Base-by-base conservation (phyloP, 176 grass and related monocot genomes). In the Poa annua region DNA sequence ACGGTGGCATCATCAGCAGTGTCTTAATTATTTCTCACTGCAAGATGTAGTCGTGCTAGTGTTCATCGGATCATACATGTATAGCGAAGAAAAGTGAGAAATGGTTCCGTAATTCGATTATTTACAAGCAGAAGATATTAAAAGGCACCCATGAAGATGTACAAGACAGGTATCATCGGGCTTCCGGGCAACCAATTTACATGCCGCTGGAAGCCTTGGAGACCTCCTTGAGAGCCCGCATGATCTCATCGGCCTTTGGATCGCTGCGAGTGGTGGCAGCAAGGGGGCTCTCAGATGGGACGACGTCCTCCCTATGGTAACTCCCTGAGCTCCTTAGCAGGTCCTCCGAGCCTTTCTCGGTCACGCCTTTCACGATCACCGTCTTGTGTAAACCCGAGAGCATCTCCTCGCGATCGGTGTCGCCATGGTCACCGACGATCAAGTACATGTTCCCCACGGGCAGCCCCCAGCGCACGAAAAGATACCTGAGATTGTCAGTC, bases 381-480 rank as follows among this genome's bases (percentile, higher is more conserved):
- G 96, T 96, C 87, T 99, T 99, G 87, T 99, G 96, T 32, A 87
- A 71, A 8, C 96, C 96, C 10, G 93, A 86, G 0, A 96, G 77
- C 54, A 99, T 77, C 89, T 92, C 96, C 72, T 99, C 96, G 1
- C 85, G 74, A 26, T 99, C 96, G 6, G 93, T 89, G 79, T 99
- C 96, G 0, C 96, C 93, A 25, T 76, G 90, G 2, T 99, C 91
- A 6, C 96, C 93, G 2, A 84, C 66, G 20, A 99, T 85, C 76
- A 99, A 77, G 55, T 92, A 99, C 93, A 99, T 99, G 85, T 94
- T 99, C 1, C 68, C 84, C 54, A 99, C 89, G 13, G 80, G 83
- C 26, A 99, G 63, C 49, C 96, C 96, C 96, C 96, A 99, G 2
- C 96, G 92, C 33, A 99, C 91, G 32, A 90, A 99, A 29, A 99